These are phyloP conservation scores for Cercospora berteroae DNA, from an alignment of 2,329 filamentous ascomycete species.

Conservation along the genomic window DNA sequence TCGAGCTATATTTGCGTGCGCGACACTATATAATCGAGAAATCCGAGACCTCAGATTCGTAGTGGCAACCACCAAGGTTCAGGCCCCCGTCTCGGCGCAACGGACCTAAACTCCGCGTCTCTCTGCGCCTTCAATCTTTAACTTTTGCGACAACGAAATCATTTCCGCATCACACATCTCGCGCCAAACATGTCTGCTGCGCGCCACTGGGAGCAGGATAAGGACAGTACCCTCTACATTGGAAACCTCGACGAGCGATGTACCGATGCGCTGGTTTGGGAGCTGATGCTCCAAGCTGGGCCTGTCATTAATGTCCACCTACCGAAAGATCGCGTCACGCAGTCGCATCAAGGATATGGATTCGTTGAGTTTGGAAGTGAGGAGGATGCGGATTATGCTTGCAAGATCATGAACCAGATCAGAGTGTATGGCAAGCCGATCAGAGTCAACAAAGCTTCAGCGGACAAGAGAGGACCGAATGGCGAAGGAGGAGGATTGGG, in stretches of 20 bases:
- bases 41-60: too few species aligned
- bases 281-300: conserved; percentile 96
- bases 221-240: conserved; percentile 96
- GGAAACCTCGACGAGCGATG: conserved; percentile 98
- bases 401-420: conserved; percentile 94
- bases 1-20: too few species aligned
- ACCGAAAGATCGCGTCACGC: conserved; percentile 95
- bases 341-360: conserved; percentile 94
- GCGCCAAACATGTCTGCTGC: conserved; percentile 61
- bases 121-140: conserved; percentile 1
- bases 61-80: too few species aligned
- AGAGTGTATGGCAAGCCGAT: conserved; percentile 91
- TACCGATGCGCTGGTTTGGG: conserved; percentile 85
- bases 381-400: conserved; percentile 93
- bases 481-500: conserved; percentile 82
- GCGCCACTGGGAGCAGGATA: conserved; percentile 88
- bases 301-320: conserved; percentile 98
- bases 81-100: neutral
- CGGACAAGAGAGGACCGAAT: conserved; percentile 87
- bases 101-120: neutral
- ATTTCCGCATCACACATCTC: neutral
- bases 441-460: conserved; percentile 89
- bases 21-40: too few species aligned
- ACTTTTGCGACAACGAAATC: conserved; percentile 1
- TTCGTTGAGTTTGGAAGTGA: conserved; percentile 98